These are phyloP conservation scores for Protea cynaroides DNA, from an alignment of 164 flowering plant species.

Conservation along the genomic window DNA sequence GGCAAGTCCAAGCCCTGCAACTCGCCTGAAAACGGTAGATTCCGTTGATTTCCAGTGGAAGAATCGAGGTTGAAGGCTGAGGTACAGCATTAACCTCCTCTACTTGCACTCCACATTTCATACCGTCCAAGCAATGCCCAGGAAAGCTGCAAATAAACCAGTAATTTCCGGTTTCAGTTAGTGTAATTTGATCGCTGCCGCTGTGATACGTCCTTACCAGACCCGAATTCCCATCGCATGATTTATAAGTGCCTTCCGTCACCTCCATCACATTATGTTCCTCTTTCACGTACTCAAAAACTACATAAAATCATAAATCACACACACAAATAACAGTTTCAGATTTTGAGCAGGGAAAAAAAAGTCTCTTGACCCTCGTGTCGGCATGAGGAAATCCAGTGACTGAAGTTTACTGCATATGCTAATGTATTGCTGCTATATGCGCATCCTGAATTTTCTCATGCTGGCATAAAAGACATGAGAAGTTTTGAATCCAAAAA, in stretches of 20 bases:
- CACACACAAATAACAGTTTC: too few species aligned
- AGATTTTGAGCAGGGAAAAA: too few species aligned
- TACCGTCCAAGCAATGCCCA: slow-evolving; percentile 52
- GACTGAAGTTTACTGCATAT: too few species aligned
- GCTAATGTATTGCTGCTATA: too few species aligned
- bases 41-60: background rate
- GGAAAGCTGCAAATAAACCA: slow-evolving; percentile 44
- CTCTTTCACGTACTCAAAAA: slow-evolving; percentile 31
- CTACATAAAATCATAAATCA: too few species aligned
- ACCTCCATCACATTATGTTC: slow-evolving; percentile 42
- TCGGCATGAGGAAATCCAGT: too few species aligned
- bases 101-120: slow-evolving; percentile 42
- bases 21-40: background rate
- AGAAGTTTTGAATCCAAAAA: too few species aligned
- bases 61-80: background rate
- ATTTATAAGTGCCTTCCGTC: slow-evolving; percentile 27
- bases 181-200: slow-evolving; percentile 34
- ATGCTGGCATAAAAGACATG: too few species aligned
- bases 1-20: background rate
- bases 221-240: slow-evolving; percentile 36
- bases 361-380: too few species aligned
- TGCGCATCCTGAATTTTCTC: too few species aligned
- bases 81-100: background rate
- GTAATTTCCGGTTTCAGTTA: slow-evolving; percentile 32
- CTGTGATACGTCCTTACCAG: slow-evolving; percentile 29